These are phyloP conservation scores for Sarocladium oryzae DNA, from an alignment of 2,329 filamentous ascomycete species.

Conservation along the genomic window DNA sequence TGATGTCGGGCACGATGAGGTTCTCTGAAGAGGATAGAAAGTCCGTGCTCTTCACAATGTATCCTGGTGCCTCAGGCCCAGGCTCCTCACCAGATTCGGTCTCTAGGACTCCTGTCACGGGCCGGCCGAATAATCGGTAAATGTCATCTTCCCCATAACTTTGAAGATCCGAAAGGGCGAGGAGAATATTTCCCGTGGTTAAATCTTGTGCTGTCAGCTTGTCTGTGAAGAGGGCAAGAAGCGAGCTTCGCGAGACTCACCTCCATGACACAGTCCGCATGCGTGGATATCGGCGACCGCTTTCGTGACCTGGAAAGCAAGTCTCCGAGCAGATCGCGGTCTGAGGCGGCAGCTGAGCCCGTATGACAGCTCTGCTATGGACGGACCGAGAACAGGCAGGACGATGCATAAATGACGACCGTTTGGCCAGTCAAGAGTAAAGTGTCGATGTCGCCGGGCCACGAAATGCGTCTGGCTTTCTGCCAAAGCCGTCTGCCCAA, in stretches of 20 bases:
- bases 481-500: not conserved
- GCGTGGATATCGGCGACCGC: not conserved
- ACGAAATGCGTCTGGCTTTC: not conserved
- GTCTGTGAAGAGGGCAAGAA: not conserved
- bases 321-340: not conserved
- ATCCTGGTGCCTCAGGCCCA: not conserved
- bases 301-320: not conserved
- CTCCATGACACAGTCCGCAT: not conserved
- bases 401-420: not conserved
- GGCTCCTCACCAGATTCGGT: not conserved
- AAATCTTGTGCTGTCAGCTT: not conserved
- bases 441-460: not conserved
- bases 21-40: not conserved
- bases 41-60: not conserved
- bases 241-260: not conserved
- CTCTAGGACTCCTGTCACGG: not conserved
- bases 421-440: not conserved
- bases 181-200: not conserved
- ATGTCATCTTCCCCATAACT: not conserved
- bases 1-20: not conserved
- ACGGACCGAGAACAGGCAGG: not conserved
- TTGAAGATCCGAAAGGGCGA: not conserved
- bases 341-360: not conserved
- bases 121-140: not conserved
- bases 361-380: not conserved